These are phyloP conservation scores for Schrenkiella parvula DNA, from an alignment of 345 rosid genomes.

Conservation along the genomic window DNA sequence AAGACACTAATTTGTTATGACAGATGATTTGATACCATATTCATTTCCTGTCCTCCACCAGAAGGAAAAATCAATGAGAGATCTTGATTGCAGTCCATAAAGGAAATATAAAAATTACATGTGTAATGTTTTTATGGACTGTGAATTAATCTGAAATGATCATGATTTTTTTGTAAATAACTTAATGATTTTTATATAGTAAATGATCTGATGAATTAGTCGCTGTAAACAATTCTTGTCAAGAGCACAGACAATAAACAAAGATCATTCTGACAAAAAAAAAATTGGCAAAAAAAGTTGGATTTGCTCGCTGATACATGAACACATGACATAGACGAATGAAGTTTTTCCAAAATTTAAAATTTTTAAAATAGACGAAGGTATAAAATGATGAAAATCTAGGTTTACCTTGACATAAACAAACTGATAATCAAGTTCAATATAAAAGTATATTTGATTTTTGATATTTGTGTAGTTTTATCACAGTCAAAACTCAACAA, in stretches of 20 bases:
- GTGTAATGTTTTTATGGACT: neutral
- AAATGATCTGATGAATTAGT: neutral
- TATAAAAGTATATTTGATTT: neutral
- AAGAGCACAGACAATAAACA: neutral
- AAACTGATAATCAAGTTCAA: neutral
- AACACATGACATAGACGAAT: neutral
- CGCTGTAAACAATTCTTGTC: neutral
- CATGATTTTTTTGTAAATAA: neutral
- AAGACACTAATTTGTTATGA: slow-evolving; percentile 6
- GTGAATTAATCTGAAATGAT: neutral
- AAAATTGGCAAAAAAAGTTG: neutral
- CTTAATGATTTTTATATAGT: too few relatives aligned
- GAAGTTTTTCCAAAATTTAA: too few relatives aligned
- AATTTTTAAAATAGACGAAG: too few relatives aligned
- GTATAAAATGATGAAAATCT: neutral
- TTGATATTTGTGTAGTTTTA: neutral
- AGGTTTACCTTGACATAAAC: neutral
- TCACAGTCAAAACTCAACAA: neutral
- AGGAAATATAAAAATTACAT: neutral
- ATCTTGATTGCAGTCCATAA: slow-evolving; percentile 23
- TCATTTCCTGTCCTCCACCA: slow-evolving; percentile 29
- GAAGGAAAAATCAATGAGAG: slow-evolving; percentile 9
- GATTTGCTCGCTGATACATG: neutral
- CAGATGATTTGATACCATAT: slow-evolving; percentile 41
- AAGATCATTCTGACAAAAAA: neutral